phyloP scores from a whole-genome alignment of 257 asterid species.

The Rubia yunnanensis region DNA sequence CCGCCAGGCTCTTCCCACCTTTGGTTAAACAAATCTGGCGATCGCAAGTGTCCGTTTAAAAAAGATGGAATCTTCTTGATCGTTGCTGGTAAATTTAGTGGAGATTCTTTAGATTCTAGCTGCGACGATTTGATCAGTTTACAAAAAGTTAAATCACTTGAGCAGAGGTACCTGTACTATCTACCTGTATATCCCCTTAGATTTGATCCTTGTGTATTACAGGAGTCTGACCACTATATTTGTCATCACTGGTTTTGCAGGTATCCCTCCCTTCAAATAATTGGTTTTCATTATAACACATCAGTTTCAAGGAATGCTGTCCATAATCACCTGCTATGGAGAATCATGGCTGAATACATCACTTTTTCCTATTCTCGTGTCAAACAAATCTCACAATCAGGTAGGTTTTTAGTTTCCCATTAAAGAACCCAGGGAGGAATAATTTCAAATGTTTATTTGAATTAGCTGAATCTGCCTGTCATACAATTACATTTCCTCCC shows the following conservation, averaged over 20 bases:
- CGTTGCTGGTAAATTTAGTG: conserved; percentile 35
- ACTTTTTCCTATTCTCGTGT: conserved; percentile 61
- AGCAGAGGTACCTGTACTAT: conserved; percentile 48
- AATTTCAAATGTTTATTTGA: not conserved
- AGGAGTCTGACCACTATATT: not conserved
- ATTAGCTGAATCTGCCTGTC: conserved; percentile 8
- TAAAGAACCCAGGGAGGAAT: not conserved
- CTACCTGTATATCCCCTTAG: conserved; percentile 4
- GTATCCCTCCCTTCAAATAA: conserved; percentile 61
- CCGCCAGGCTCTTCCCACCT: conserved; percentile 57
- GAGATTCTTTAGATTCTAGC: conserved; percentile 30
- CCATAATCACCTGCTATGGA: conserved; percentile 35
- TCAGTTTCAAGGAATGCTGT: conserved; percentile 31
- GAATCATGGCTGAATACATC: conserved; percentile 47
- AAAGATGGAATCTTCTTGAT: conserved; percentile 49
- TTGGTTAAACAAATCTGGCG: conserved; percentile 53
- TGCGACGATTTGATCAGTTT: conserved; percentile 33
- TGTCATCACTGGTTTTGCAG: conserved; percentile 38
- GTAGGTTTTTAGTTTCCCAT: conserved; percentile 29
- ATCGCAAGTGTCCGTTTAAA: conserved; percentile 31
- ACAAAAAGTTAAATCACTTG: conserved; percentile 60
- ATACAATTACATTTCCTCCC: not conserved
- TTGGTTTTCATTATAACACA: conserved; percentile 47
- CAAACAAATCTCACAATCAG: conserved; percentile 42
- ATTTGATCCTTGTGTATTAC: conserved; percentile 6